Evolutionary conservation across 768 basidiomycete species (phyloP).

Genomic region (Phlegmacium glaucopus): DNA sequence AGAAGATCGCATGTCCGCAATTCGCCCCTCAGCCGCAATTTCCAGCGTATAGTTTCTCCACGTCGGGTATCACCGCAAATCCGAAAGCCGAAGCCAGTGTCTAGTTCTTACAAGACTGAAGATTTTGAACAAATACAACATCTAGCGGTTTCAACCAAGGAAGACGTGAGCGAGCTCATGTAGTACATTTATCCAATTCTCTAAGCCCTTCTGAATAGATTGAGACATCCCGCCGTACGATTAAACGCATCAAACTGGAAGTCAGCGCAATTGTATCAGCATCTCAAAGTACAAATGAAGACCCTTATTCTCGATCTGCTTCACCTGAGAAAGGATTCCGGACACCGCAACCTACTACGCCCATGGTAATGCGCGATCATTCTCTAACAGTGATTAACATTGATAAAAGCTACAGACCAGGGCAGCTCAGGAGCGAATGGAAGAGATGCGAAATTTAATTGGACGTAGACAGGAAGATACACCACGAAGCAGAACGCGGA

Average conservation of each 20-base stretch:
- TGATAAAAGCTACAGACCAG: constrained; percentile 44
- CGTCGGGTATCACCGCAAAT: constrained; percentile 54
- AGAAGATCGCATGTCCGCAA: constrained; percentile 42
- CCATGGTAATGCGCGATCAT: constrained; percentile 34
- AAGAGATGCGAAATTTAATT: constrained; percentile 81
- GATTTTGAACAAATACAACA: constrained; percentile 44
- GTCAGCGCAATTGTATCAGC: constrained; percentile 41
- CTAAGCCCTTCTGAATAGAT: constrained; percentile 42
- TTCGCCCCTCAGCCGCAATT: constrained; percentile 50
- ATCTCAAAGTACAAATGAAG: constrained; percentile 21
- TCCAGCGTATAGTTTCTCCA: constrained; percentile 44
- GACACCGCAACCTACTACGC: constrained; percentile 40
- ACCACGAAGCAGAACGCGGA: constrained; percentile 46
- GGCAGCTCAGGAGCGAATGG: constrained; percentile 74
- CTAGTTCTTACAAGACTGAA: constrained; percentile 30
- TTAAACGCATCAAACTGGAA: constrained; percentile 77
- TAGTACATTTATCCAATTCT: background rate
- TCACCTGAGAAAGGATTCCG: constrained; percentile 58
- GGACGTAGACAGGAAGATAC: constrained; percentile 53
- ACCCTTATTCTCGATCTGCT: constrained; percentile 39
- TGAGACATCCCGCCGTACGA: constrained; percentile 61
- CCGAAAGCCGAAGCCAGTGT: constrained; percentile 34
- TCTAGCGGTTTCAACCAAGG: constrained; percentile 51
- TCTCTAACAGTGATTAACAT: background rate
- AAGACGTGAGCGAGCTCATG: constrained; percentile 51